phyloP scores from a whole-genome alignment of 768 basidiomycete genomes.

The Suillus occidentalis region DNA sequence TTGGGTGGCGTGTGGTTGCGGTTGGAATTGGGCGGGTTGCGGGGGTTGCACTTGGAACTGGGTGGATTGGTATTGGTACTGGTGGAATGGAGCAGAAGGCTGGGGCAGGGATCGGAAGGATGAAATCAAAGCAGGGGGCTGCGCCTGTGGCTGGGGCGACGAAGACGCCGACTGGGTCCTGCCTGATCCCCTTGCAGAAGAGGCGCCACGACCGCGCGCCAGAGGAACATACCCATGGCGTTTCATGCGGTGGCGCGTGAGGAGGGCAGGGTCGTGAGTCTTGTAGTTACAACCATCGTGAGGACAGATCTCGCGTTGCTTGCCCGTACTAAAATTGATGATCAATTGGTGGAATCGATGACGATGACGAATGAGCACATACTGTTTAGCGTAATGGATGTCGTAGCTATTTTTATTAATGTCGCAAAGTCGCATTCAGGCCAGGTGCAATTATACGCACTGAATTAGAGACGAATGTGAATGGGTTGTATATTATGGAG shows the following conservation, averaged over 20 bases:
- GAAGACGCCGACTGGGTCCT: not conserved
- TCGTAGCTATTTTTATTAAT: constrained; percentile 20
- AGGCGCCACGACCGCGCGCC: not conserved
- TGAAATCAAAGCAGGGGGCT: not conserved
- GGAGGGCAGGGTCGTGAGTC: constrained; percentile 25
- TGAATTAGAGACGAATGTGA: constrained; percentile 6
- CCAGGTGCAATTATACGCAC: constrained; percentile 18
- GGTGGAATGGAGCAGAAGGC: no score
- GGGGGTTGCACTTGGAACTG: no score
- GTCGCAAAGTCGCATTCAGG: constrained; percentile 16
- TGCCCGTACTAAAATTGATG: constrained; percentile 19
- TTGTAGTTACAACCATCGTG: not conserved
- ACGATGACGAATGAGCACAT: not conserved
- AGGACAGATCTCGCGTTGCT: constrained; percentile 8
- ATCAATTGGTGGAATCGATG: not conserved
- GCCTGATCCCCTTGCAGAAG: not conserved
- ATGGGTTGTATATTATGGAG: no score
- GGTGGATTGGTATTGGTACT: no score
- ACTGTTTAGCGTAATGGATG: constrained; percentile 24
- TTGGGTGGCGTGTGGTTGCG: no score
- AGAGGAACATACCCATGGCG: constrained; percentile 21
- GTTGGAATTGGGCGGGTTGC: no score
- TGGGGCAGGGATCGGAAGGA: no score
- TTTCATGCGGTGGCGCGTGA: constrained; percentile 25
- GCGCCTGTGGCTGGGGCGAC: no score